Evolutionary conservation across 1,139 yeast genomes (phyloP).

Genomic region (Arxiozyma bovina): DNA sequence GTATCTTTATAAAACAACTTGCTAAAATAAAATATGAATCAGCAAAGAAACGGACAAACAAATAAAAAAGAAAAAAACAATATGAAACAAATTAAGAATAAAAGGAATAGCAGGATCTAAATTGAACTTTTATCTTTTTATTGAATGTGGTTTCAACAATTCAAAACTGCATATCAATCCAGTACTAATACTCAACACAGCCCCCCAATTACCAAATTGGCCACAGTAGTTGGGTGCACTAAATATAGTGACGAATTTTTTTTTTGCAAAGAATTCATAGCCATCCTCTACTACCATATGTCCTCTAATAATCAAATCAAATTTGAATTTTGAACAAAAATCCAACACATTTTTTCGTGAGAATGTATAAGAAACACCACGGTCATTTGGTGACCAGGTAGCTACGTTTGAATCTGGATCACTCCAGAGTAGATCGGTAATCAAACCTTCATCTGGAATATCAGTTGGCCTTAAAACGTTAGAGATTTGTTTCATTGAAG

Average conservation of each 20-base stretch:
- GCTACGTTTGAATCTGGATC: conserved; percentile 65
- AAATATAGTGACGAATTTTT: conserved; percentile 73
- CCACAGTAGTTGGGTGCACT: conserved; percentile 91
- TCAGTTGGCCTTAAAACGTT: conserved; percentile 71
- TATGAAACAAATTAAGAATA: too few relatives aligned
- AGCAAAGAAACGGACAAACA: background rate
- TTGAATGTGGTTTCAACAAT: conserved; percentile 52
- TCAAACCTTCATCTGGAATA: conserved; percentile 72
- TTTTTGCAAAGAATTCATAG: conserved; percentile 71
- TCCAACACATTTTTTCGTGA: conserved; percentile 65
- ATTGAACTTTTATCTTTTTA: conserved; percentile 7
- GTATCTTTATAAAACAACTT: too few relatives aligned
- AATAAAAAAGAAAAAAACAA: background rate
- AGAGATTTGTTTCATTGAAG: conserved; percentile 57
- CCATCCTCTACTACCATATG: conserved; percentile 95
- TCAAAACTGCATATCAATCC: conserved; percentile 76
- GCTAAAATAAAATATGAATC: background rate
- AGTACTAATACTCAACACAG: conserved; percentile 77
- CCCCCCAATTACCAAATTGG: conserved; percentile 85
- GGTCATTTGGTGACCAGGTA: conserved; percentile 75
- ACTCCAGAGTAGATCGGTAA: conserved; percentile 81
- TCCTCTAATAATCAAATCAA: conserved; percentile 76
- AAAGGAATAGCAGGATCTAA: background rate
- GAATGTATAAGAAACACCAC: conserved; percentile 81
- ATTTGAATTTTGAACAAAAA: conserved; percentile 60